Conservation (phyloP, 805 yeast species). For the Kazachstania taianensis region DNA sequence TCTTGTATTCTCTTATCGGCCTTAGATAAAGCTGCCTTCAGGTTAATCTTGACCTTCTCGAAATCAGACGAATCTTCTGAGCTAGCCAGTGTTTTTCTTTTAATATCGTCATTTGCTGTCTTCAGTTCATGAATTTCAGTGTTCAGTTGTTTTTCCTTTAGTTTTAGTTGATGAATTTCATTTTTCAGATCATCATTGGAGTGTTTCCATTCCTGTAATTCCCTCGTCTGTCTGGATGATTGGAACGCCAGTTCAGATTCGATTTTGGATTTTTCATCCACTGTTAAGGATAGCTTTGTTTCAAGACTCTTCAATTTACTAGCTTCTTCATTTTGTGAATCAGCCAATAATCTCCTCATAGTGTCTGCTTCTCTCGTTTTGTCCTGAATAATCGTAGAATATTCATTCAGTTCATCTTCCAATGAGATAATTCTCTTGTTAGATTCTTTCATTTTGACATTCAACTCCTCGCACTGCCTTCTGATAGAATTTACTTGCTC, state of each 20-base stretch:
- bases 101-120: constrained; percentile 22
- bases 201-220: constrained; percentile 50
- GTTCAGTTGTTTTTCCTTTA: constrained; percentile 28
- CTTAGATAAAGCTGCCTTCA: constrained; percentile 44
- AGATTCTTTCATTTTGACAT: constrained; percentile 58
- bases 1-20: constrained; percentile 46
- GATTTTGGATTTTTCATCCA: constrained; percentile 52
- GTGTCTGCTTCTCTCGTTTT: constrained; percentile 70
- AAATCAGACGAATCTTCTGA: constrained; percentile 27
- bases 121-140: constrained; percentile 27
- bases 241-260: constrained; percentile 43
- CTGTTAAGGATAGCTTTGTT: constrained; percentile 38
- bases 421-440: constrained; percentile 50
- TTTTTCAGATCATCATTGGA: constrained; percentile 34
- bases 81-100: constrained; percentile 20
- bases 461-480: constrained; percentile 64
- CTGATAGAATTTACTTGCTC: constrained; percentile 41
- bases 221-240: constrained; percentile 50
- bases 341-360: constrained; percentile 57
- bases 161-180: constrained; percentile 27
- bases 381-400: constrained; percentile 64
- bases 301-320: constrained; percentile 45
- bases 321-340: constrained; percentile 51
- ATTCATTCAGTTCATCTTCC: constrained; percentile 75
- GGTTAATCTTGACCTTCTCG: constrained; percentile 27